Evolutionary conservation across 805 yeast species (phyloP).

Genomic region (Kodamaea sagamina): DNA sequence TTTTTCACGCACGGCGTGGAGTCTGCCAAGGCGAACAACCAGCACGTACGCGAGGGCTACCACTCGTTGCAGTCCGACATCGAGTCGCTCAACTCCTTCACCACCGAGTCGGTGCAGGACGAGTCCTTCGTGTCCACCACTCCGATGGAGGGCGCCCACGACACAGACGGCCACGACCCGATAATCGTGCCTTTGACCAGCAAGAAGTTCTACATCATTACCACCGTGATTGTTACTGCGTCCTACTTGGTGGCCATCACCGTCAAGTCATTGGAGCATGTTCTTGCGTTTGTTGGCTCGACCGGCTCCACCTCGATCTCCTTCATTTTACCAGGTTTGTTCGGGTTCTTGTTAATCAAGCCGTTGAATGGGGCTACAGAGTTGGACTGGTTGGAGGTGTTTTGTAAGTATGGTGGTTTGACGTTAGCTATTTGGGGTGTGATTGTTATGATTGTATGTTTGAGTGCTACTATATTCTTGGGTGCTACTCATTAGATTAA

Average conservation of each 20-base stretch:
- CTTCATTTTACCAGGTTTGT: conserved; percentile 75
- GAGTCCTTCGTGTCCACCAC: conserved; percentile 45
- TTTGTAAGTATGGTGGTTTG: conserved; percentile 43
- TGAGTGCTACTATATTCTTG: conserved; percentile 50
- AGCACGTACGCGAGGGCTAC: conserved; percentile 26
- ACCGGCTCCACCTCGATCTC: conserved; percentile 82
- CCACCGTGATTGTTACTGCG: conserved; percentile 45
- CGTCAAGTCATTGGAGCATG: conserved; percentile 65
- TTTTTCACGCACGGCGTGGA: conserved; percentile 44
- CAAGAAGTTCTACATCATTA: conserved; percentile 49
- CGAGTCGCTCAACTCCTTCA: conserved; percentile 23
- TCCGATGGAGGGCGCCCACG: conserved; percentile 49
- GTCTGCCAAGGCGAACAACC: conserved; percentile 24
- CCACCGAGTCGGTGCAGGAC: conserved; percentile 27
- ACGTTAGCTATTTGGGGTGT: conserved; percentile 54
- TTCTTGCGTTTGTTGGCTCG: conserved; percentile 74
- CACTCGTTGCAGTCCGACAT: conserved; percentile 30
- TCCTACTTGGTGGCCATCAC: conserved; percentile 60
- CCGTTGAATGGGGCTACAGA: conserved; percentile 31
- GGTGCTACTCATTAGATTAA: conserved; percentile 36
- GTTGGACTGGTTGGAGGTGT: conserved; percentile 29
- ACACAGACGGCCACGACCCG: conserved; percentile 49
- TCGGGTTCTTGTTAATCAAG: conserved; percentile 62
- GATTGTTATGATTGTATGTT: conserved; percentile 54
- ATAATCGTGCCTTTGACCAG: conserved; percentile 51